A percentile compares a stretch with the other conserved stretches of the same genome.
phyloP scores from a whole-genome alignment of 208 protist species.

The Acanthamoeba castellanii region DNA sequence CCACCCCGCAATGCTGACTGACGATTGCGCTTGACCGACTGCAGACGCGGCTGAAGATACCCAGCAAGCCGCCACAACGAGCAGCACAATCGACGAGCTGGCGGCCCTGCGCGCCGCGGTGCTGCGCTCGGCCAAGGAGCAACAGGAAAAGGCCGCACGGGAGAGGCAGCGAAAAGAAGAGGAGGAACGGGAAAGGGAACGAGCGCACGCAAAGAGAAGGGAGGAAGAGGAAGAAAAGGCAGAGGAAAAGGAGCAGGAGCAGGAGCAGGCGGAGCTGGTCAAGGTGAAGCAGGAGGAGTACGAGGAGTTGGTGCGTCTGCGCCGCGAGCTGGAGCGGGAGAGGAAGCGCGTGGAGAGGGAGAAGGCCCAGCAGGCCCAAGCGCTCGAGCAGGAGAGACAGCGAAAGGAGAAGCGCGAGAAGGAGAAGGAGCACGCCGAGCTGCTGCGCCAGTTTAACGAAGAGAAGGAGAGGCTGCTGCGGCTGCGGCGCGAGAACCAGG shows the following conservation, averaged over 20 bases:
- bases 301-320: background rate
- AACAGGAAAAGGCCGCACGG: background rate
- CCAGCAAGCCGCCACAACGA: background rate
- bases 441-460: background rate
- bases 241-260: background rate
- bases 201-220: background rate
- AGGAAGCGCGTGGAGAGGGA: background rate
- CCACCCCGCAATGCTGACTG: too few species aligned
- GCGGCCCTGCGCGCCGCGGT: conserved; percentile 5
- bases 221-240: background rate
- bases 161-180: background rate
- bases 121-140: conserved; percentile 28
- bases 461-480: background rate
- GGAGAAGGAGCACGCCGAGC: background rate
- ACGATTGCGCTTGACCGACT: too few species aligned
- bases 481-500: background rate
- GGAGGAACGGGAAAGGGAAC: background rate
- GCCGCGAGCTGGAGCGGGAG: background rate
- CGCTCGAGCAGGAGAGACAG: background rate
- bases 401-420: background rate
- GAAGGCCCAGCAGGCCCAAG: background rate
- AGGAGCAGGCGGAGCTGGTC: background rate
- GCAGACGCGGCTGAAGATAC: background rate
- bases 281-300: background rate
- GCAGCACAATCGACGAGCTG: background rate